These are phyloP conservation scores for Hypholoma sublateritium DNA, from an alignment of 768 basidiomycete species.

Conservation along the genomic window DNA sequence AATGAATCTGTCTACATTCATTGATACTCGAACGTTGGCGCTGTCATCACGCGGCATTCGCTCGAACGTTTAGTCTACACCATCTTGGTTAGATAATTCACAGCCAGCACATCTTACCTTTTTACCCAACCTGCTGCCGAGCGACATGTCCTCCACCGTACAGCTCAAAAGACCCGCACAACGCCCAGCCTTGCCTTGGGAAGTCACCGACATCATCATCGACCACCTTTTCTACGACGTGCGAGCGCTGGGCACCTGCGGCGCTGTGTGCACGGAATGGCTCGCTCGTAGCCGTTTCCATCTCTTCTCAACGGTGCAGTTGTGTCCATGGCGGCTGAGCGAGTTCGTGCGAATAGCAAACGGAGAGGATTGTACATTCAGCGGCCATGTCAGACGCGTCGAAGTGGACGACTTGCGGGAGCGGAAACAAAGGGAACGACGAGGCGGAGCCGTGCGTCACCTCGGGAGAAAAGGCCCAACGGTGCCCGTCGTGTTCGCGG, in stretches of 20 bases:
- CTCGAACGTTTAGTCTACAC: neutral
- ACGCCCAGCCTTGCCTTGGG: constrained; percentile 22
- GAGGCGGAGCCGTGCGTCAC: no score
- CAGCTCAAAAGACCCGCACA: neutral
- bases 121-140: no score
- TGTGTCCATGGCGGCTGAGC: constrained; percentile 27
- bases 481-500: constrained; percentile 8
- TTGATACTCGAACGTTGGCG: neutral
- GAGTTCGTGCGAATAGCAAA: constrained; percentile 23
- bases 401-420: constrained; percentile 22
- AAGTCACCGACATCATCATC: constrained; percentile 34
- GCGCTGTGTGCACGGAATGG: constrained; percentile 32
- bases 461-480: no score
- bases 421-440: neutral
- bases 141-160: neutral
- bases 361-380: constrained; percentile 24
- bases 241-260: constrained; percentile 23
- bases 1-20: neutral
- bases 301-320: constrained; percentile 28
- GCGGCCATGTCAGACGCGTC: constrained; percentile 23
- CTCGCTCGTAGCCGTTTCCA: constrained; percentile 29
- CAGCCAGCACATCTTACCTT: no score
- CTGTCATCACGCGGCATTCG: neutral
- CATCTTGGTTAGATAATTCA: neutral
- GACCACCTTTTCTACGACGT: constrained; percentile 29